Conservation (phyloP, 2,329 filamentous ascomycete genomes). For the Pseudopithomyces maydicus region DNA sequence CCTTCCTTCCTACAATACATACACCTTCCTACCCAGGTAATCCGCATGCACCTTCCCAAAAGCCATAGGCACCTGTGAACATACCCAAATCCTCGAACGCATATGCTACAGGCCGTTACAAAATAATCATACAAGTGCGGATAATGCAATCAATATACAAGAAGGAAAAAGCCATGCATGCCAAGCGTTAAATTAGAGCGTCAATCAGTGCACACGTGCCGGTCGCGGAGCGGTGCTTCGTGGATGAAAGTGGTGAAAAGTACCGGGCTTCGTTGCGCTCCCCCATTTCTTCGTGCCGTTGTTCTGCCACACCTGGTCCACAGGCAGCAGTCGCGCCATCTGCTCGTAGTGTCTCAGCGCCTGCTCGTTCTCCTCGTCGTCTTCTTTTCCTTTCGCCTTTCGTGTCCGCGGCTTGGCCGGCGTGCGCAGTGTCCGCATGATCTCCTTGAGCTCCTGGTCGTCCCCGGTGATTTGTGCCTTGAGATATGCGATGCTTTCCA, state of each 20-base stretch:
- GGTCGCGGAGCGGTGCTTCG: conserved; percentile 6
- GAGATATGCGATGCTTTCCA: conserved; percentile 64
- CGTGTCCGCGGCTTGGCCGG: conserved; percentile 11
- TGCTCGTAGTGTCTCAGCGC: conserved; percentile 31
- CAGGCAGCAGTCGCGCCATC: conserved; percentile 31
- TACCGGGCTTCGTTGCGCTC: conserved; percentile 1
- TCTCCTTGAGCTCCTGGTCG: conserved; percentile 74
- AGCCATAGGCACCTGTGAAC: background rate
- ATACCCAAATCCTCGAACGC: too few relatives aligned
- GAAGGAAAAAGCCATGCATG: background rate
- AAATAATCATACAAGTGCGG: background rate
- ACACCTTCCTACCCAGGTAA: too few relatives aligned
- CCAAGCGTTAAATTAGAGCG: background rate
- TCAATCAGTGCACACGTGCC: background rate
- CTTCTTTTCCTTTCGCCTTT: conserved; percentile 6
- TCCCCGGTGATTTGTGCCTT: conserved; percentile 80
- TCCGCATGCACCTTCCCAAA: background rate
- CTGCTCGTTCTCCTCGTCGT: conserved; percentile 15
- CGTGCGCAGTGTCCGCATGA: conserved; percentile 62
- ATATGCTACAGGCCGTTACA: conserved; percentile 3
- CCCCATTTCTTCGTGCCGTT: conserved; percentile 23
- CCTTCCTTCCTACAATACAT: too few relatives aligned
- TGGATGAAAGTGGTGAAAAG: conserved; percentile 12
- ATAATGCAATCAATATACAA: background rate
- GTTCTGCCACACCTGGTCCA: conserved; percentile 29